Percentiles rank a stretch among this genome's conserved stretches.
phyloP scores from a whole-genome alignment of 441 rosid species.

The California macrophylla region DNA sequence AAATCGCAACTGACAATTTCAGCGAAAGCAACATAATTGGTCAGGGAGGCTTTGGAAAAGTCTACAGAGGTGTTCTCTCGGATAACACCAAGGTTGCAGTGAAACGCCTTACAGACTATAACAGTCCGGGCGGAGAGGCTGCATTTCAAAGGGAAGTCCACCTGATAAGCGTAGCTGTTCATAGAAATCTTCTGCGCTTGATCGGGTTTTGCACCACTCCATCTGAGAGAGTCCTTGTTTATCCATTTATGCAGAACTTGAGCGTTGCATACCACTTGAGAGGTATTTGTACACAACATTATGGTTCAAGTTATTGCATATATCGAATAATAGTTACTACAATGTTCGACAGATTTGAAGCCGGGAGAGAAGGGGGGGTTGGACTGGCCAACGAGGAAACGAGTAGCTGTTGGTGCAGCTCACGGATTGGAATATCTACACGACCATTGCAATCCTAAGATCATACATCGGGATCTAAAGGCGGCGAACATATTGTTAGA shows the following conservation, averaged over 20 bases:
- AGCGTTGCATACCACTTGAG: slow-evolving; percentile 46
- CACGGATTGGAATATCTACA: slow-evolving; percentile 48
- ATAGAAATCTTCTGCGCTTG: slow-evolving; percentile 43
- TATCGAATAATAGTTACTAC: no score
- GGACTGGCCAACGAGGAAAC: slow-evolving; percentile 45
- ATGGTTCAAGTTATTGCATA: no score
- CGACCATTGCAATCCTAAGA: slow-evolving; percentile 44
- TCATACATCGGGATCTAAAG: slow-evolving; percentile 49
- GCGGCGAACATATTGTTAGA: slow-evolving; percentile 51
- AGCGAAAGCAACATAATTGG: slow-evolving; percentile 47
- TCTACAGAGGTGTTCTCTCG: slow-evolving; percentile 43
- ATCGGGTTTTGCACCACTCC: slow-evolving; percentile 44
- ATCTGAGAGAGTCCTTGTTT: slow-evolving; percentile 44
- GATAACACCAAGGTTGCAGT: slow-evolving; percentile 46
- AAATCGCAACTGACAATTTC: slow-evolving; percentile 48
- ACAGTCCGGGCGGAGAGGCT: slow-evolving; percentile 47
- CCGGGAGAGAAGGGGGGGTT: slow-evolving; percentile 39
- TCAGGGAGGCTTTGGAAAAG: slow-evolving; percentile 61
- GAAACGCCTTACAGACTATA: slow-evolving; percentile 40
- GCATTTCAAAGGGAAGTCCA: slow-evolving; percentile 46
- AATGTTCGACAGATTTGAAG: slow-evolving; percentile 28
- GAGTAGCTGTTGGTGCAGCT: slow-evolving; percentile 41
- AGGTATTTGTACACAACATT: slow-evolving; percentile 23
- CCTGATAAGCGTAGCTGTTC: slow-evolving; percentile 47
- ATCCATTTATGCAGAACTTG: slow-evolving; percentile 53